Base-by-base conservation (phyloP, 2,329 filamentous ascomycete genomes). In the Diaporthe ampelina region DNA sequence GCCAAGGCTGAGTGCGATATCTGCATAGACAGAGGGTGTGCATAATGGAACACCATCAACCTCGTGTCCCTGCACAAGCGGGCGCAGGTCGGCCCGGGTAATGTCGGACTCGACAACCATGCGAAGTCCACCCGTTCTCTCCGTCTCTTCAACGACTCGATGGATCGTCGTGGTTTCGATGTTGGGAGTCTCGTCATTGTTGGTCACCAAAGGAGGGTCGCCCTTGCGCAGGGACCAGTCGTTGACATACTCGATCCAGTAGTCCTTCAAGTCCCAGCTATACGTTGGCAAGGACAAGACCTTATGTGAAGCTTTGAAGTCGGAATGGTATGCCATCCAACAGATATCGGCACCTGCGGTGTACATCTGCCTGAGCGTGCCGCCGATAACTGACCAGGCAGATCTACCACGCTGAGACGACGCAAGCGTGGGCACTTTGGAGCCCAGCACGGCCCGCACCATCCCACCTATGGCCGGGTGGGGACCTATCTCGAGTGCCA, bases 401-500 rank as follows among this genome's bases (percentile, higher is more conserved):
- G 40, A 52, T 17, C 54, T 57, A 2, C 29, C 79, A 93, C 91
- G 59, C 86, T 88, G 73, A 90, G 89, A 45, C 89, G 90, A 91
- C 6, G 91, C 87, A 19, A 89, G 86, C 19, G 89, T 88, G 50
- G 88, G 85, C 26, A 88, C 88, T 7, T 86, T 83, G 4, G 84
- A 81, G 37, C 88, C 88, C 70, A 93, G 87, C 5, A 59, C 56
- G n/a, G 56, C 56, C 32, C 56, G 56, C 0, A 59, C 56, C 56
- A 59, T 59, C 21, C 56, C 56, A 4, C 56, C 87, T 81, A 90
- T 93, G 24, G 94, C 89, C 0, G 93, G 92, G 78, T 94, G 91
- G 48, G 93, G 92, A n/a, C 93, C 93, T 76, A 95, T 84, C 81
- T 95, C 93, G 72, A 95, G 84, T 89, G 90, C 94, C 48, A 91